phyloP scores from a whole-genome alignment of 106 monocot species.

The Amphibolis antarctica region DNA sequence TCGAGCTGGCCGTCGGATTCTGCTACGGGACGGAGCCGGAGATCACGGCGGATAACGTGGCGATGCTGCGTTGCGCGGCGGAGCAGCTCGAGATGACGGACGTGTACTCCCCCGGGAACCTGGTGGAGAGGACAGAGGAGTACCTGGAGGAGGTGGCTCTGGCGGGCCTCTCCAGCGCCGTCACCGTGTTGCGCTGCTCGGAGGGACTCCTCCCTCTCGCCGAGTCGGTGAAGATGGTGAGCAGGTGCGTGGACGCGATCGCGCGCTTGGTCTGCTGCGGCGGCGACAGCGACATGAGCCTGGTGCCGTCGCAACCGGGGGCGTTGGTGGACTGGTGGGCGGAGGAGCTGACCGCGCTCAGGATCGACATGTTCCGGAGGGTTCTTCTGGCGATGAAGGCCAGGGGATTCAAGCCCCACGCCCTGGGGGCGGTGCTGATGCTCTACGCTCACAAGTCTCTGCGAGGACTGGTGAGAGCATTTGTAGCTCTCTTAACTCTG shows the following conservation, averaged over 20 bases:
- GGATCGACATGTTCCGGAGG: conserved; percentile 61
- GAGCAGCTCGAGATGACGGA: conserved; percentile 88
- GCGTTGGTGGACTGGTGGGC: conserved; percentile 65
- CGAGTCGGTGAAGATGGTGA: conserved; percentile 54
- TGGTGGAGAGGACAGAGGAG: conserved; percentile 34
- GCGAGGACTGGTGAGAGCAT: conserved; percentile 51
- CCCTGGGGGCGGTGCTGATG: conserved; percentile 68
- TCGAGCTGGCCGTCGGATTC: conserved; percentile 56
- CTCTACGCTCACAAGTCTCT: conserved; percentile 88
- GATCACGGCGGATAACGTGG: conserved; percentile 43
- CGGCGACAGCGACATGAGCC: conserved; percentile 21
- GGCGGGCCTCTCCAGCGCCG: conserved; percentile 30
- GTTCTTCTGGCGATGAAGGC: conserved; percentile 63
- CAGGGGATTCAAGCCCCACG: conserved; percentile 41
- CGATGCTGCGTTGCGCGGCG: conserved; percentile 60
- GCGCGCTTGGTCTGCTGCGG: conserved; percentile 43
- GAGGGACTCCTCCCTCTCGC: conserved; percentile 41
- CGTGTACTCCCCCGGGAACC: conserved; percentile 47
- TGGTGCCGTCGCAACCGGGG: conserved; percentile 12
- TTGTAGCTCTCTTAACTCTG: too few species aligned
- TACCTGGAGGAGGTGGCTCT: conserved; percentile 51
- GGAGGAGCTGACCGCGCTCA: conserved; percentile 55
- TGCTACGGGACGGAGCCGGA: conserved; percentile 62
- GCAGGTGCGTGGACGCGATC: conserved; percentile 59
- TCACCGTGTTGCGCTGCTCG: conserved; percentile 53